Percentiles rank a stretch among this genome's conserved stretches.
Evolutionary conservation across 371 early-diverging fungal species (phyloP).

Genomic region (Apophysomyces variabilis): DNA sequence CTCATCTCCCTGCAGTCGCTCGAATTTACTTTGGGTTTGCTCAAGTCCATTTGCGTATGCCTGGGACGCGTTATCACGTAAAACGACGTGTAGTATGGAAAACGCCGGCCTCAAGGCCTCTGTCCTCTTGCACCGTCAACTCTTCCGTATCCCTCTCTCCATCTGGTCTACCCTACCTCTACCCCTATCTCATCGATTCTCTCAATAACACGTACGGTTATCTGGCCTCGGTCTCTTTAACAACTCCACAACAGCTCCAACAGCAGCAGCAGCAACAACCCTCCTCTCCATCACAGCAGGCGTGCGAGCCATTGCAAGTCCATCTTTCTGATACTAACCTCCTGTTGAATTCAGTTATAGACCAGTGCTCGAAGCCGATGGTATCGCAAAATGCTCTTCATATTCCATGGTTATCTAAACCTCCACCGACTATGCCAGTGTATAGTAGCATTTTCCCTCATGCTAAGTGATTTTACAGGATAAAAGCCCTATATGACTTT

Average conservation of each 20-base stretch:
- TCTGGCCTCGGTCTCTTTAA: too few relatives aligned
- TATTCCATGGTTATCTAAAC: neutral
- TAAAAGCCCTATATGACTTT: neutral
- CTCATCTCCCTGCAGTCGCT: constrained; percentile 34
- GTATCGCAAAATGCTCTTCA: neutral
- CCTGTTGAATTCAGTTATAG: neutral
- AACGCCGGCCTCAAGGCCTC: neutral
- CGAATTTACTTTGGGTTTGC: constrained; percentile 50
- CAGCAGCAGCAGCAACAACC: too few relatives aligned
- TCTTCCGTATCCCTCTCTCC: neutral
- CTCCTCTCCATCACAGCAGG: neutral
- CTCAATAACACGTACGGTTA: neutral
- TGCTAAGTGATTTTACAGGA: neutral
- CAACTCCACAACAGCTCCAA: too few relatives aligned
- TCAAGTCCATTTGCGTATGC: constrained; percentile 51
- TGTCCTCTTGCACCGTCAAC: neutral
- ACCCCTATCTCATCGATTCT: neutral
- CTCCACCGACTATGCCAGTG: neutral
- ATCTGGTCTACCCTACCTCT: neutral
- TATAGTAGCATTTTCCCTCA: neutral
- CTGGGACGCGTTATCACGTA: constrained; percentile 56
- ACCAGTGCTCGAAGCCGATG: neutral
- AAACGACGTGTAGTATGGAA: constrained; percentile 20
- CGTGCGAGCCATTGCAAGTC: neutral
- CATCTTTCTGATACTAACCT: neutral